Conservation (phyloP, 1,284 basidiomycete genomes). For the Heterobasidion occidentale region DNA sequence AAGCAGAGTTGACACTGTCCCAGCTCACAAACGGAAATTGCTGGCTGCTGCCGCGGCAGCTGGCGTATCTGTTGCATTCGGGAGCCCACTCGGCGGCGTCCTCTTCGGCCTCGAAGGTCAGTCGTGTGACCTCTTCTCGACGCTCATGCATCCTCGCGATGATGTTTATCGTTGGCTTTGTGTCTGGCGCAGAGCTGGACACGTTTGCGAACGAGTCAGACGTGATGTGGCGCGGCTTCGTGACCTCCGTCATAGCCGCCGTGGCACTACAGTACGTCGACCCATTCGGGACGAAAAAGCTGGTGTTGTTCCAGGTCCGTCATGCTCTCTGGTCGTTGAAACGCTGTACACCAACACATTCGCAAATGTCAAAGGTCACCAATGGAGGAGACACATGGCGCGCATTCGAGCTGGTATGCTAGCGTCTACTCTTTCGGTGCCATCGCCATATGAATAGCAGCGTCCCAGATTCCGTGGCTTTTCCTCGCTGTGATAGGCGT, state of each 20-base stretch:
- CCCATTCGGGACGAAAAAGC: slow-evolving; percentile 65
- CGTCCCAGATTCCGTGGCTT: slow-evolving; percentile 55
- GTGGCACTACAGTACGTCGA: slow-evolving; percentile 66
- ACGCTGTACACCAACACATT: not conserved
- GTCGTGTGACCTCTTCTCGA: not conserved
- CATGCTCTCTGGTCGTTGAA: not conserved
- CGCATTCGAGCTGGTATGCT: slow-evolving; percentile 56
- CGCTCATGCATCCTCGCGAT: not conserved
- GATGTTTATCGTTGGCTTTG: not conserved
- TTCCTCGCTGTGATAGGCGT: slow-evolving; percentile 54
- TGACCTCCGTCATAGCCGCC: slow-evolving; percentile 65
- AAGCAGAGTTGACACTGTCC: not conserved
- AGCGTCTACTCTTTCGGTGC: slow-evolving; percentile 11
- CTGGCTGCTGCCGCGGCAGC: slow-evolving; percentile 65
- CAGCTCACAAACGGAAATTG: slow-evolving; percentile 61
- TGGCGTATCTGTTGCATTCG: slow-evolving; percentile 71
- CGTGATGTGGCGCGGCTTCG: slow-evolving; percentile 72
- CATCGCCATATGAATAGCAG: not conserved
- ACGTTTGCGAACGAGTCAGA: slow-evolving; percentile 62
- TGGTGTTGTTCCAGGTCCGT: slow-evolving; percentile 60
- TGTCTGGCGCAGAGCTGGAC: slow-evolving; percentile 43
- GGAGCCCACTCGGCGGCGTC: slow-evolving; percentile 69
- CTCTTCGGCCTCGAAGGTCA: slow-evolving; percentile 61
- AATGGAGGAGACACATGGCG: slow-evolving; percentile 55
- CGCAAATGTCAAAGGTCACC: slow-evolving; percentile 34